phyloP scores from a whole-genome alignment of 331 rosid genomes.

The Pyracantha coccinea region DNA sequence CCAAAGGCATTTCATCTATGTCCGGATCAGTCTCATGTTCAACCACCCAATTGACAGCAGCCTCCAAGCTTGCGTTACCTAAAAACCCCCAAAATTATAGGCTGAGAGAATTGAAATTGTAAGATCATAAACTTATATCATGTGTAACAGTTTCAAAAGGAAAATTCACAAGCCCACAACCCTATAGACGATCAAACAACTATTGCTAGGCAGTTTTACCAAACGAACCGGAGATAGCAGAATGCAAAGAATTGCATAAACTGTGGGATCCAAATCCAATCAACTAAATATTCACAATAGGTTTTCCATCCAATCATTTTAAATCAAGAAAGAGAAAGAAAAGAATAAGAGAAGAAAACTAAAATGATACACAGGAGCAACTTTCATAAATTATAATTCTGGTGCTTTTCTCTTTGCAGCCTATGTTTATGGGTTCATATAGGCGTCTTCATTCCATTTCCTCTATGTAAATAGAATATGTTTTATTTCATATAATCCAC shows the following conservation, averaged over 20 bases:
- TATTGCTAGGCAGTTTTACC: neutral
- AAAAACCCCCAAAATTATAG: slow-evolving; percentile 21
- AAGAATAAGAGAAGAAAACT: neutral
- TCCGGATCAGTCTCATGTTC: slow-evolving; percentile 82
- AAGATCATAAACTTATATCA: neutral
- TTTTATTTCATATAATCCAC: neutral
- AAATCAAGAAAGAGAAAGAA: neutral
- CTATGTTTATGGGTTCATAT: neutral
- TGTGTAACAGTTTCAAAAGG: neutral
- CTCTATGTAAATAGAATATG: neutral
- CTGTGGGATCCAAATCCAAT: neutral
- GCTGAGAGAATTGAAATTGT: neutral
- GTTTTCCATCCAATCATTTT: neutral
- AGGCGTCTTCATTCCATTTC: neutral
- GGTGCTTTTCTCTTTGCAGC: neutral
- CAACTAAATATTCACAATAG: neutral
- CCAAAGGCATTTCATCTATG: slow-evolving; percentile 89
- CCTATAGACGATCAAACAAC: neutral
- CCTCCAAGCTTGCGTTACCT: slow-evolving; percentile 84
- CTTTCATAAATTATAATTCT: neutral
- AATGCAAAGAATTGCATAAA: neutral
- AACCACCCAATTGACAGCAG: slow-evolving; percentile 84
- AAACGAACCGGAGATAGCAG: neutral
- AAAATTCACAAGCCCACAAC: neutral
- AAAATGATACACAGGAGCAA: neutral